Conservation (phyloP, 2,329 filamentous ascomycete genomes). For the Sporothrix schenckii region DNA sequence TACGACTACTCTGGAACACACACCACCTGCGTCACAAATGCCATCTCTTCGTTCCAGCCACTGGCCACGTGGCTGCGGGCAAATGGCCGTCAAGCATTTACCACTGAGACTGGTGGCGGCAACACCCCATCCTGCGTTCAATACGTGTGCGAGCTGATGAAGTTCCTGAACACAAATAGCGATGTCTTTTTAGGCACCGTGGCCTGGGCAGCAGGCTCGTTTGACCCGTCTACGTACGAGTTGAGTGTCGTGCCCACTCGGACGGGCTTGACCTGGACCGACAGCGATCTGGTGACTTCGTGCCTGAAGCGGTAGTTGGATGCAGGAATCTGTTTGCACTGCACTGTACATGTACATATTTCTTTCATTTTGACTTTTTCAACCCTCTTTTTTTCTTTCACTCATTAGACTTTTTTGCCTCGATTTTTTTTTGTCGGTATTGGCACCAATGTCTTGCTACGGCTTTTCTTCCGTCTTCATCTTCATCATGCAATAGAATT, state of each 20-base stretch:
- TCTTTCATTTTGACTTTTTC: background rate
- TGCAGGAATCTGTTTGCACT: background rate
- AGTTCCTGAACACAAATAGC: slow-evolving; percentile 43
- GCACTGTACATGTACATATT: background rate
- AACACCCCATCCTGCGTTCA: slow-evolving; percentile 43
- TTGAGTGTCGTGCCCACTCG: slow-evolving; percentile 39
- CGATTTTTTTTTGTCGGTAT: too few relatives aligned
- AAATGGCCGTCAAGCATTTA: slow-evolving; percentile 43
- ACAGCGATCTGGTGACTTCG: slow-evolving; percentile 33
- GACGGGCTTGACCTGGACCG: slow-evolving; percentile 35
- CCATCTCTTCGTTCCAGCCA: slow-evolving; percentile 46
- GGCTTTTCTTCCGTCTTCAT: background rate
- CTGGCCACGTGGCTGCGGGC: slow-evolving; percentile 45
- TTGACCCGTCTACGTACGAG: slow-evolving; percentile 37
- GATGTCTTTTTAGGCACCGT: slow-evolving; percentile 40
- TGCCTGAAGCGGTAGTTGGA: slow-evolving; percentile 30
- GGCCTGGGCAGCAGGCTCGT: slow-evolving; percentile 40
- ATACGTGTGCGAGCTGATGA: slow-evolving; percentile 42
- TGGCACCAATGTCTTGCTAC: too few relatives aligned
- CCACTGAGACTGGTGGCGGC: slow-evolving; percentile 46
- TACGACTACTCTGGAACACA: slow-evolving; percentile 59
- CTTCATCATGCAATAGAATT: background rate
- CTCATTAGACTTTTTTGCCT: background rate
- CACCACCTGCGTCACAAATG: slow-evolving; percentile 55
- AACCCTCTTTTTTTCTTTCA: background rate